Conservation (phyloP, 176 grass and related monocot species). For the Zoysia japonica region DNA sequence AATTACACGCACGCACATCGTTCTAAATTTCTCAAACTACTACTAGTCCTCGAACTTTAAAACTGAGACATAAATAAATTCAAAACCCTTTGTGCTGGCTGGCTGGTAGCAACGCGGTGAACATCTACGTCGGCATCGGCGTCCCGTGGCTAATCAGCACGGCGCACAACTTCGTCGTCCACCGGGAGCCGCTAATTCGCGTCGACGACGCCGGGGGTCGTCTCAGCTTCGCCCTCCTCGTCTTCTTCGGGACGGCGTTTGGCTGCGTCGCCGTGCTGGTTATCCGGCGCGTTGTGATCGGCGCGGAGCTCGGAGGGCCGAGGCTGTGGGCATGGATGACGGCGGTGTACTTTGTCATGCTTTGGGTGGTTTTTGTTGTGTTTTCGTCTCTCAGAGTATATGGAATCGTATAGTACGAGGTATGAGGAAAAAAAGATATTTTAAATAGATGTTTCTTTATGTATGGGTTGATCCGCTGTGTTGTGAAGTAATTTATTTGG, state of each 20-base stretch:
- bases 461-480: no score
- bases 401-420: slow-evolving; percentile 50
- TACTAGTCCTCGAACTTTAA: no score
- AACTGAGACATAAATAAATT: no score
- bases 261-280: slow-evolving; percentile 74
- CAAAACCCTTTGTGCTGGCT: no score
- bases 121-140: slow-evolving; percentile 91
- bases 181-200: slow-evolving; percentile 59
- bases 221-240: slow-evolving; percentile 83
- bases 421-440: no score
- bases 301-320: slow-evolving; percentile 83
- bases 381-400: slow-evolving; percentile 76
- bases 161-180: slow-evolving; percentile 72
- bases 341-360: slow-evolving; percentile 65
- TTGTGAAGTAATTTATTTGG: no score
- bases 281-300: slow-evolving; percentile 59
- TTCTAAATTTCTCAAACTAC: not conserved
- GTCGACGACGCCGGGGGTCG: slow-evolving; percentile 64
- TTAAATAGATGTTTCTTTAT: no score
- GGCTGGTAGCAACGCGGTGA: slow-evolving; percentile 72
- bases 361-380: slow-evolving; percentile 86
- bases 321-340: slow-evolving; percentile 78
- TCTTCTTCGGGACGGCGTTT: slow-evolving; percentile 82
- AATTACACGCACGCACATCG: not conserved
- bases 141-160: slow-evolving; percentile 80